Evolutionary conservation across 1,284 basidiomycete species (phyloP).

Genomic region (Anthracocystis walkeri): DNA sequence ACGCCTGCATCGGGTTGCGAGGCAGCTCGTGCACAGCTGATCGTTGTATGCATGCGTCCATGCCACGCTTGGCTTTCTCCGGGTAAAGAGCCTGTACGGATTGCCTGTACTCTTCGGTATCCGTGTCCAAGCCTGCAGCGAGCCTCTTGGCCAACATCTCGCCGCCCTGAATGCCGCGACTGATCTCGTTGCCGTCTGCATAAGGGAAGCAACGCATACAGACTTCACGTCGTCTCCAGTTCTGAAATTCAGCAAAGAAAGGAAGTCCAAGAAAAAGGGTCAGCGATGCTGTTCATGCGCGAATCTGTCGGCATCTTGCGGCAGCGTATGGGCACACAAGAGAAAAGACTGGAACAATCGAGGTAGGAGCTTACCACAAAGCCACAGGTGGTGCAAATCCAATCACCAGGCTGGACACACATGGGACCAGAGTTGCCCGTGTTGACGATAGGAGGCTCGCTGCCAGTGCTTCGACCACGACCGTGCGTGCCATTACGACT

Average conservation of each 20-base stretch:
- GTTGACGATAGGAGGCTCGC: slow-evolving; percentile 75
- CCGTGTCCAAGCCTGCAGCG: slow-evolving; percentile 40
- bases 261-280: background rate
- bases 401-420: slow-evolving; percentile 87
- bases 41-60: slow-evolving; percentile 14
- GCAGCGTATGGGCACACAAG: background rate
- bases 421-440: slow-evolving; percentile 89
- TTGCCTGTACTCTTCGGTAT: slow-evolving; percentile 38
- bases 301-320: background rate
- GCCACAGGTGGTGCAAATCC: slow-evolving; percentile 81
- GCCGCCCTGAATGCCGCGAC: slow-evolving; percentile 38
- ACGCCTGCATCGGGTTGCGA: slow-evolving; percentile 22
- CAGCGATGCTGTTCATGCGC: background rate
- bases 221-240: slow-evolving; percentile 85
- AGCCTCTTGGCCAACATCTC: slow-evolving; percentile 44
- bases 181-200: slow-evolving; percentile 53
- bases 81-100: slow-evolving; percentile 37
- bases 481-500: slow-evolving; percentile 19
- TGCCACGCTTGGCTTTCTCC: slow-evolving; percentile 22
- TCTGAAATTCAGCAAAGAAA: slow-evolving; percentile 20
- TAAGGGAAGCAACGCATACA: slow-evolving; percentile 87
- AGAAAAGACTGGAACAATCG: no score
- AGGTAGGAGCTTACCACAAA: slow-evolving; percentile 54
- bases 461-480: slow-evolving; percentile 25
- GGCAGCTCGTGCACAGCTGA: slow-evolving; percentile 14